Percentiles rank a stretch among this genome's conserved stretches.
Conservation (phyloP, 2,329 filamentous ascomycete species). For the Aureobasidium sp. region DNA sequence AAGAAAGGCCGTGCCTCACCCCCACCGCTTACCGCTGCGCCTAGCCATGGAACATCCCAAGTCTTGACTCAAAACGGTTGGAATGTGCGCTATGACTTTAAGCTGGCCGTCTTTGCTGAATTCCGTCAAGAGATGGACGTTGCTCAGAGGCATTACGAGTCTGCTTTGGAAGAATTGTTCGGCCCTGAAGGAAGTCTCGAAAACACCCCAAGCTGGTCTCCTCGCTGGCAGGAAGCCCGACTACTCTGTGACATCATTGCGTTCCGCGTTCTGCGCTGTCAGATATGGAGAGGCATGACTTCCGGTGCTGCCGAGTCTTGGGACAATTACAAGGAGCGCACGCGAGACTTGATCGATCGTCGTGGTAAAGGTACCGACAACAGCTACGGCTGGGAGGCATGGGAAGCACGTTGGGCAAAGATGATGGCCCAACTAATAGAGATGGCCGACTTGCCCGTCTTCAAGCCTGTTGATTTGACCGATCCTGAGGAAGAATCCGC, state of each 20-base stretch:
- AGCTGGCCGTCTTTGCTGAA: conserved; percentile 82
- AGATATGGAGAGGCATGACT: conserved; percentile 73
- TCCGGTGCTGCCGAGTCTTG: conserved; percentile 74
- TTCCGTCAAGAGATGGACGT: conserved; percentile 89
- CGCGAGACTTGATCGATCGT: conserved; percentile 71
- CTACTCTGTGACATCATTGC: conserved; percentile 74
- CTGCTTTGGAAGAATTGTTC: conserved; percentile 77
- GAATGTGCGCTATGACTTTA: conserved; percentile 93
- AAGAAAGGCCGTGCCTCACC: conserved; percentile 77
- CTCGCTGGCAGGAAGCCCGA: conserved; percentile 89
- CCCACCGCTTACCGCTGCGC: conserved; percentile 73
- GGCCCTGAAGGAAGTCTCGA: conserved; percentile 74
- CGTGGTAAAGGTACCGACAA: conserved; percentile 78
- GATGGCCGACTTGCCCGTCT: conserved; percentile 43
- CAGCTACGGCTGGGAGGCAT: conserved; percentile 82
- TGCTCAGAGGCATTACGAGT: conserved; percentile 77
- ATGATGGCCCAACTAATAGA: conserved; percentile 55
- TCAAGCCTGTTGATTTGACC: conserved; percentile 25
- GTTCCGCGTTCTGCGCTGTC: conserved; percentile 72
- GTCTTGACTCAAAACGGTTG: conserved; percentile 79
- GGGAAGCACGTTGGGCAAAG: conserved; percentile 69
- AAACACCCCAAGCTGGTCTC: conserved; percentile 80
- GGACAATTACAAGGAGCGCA: conserved; percentile 67
- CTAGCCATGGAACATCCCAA: conserved; percentile 76
- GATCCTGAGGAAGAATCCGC: conserved; percentile 19